A percentile compares a stretch with the other conserved stretches of the same genome.
Evolutionary conservation across 2,329 filamentous ascomycete species (phyloP).

Genomic region (Sporothrix dimorphospora): DNA sequence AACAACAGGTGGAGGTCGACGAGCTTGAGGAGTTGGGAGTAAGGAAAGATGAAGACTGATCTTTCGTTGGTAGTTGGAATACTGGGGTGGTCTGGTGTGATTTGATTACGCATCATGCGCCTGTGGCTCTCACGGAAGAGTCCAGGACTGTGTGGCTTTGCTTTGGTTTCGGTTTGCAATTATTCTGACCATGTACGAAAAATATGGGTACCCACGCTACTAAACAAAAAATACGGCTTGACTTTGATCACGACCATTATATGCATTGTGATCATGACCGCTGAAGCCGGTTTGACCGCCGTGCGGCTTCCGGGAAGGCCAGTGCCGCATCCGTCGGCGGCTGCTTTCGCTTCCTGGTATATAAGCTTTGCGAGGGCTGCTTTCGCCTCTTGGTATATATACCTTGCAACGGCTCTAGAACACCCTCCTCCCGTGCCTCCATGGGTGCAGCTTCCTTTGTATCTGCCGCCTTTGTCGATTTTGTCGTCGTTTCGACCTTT

Average conservation of each 20-base stretch:
- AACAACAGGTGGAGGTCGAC: not conserved
- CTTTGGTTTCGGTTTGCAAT: not conserved
- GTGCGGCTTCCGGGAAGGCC: not conserved
- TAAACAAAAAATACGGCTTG: not conserved
- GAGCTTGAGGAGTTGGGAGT: not conserved
- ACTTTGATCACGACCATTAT: not conserved
- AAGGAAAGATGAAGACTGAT: not conserved
- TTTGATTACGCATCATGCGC: not conserved
- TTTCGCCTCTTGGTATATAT: slow-evolving; percentile 23
- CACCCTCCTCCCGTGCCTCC: not conserved
- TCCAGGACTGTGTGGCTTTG: not conserved
- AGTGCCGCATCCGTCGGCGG: not conserved
- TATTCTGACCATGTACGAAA: slow-evolving; percentile 15
- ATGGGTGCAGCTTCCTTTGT: not conserved
- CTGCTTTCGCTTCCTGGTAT: slow-evolving; percentile 24
- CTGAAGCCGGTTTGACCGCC: slow-evolving; percentile 30
- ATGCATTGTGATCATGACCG: not conserved
- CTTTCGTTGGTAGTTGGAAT: not conserved
- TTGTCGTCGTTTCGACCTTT: not conserved
- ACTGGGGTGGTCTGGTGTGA: not conserved
- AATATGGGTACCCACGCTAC: slow-evolving; percentile 20
- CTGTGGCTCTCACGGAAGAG: not conserved
- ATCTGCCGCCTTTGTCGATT: not conserved
- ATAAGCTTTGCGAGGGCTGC: not conserved
- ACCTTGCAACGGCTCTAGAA: not conserved